Evolutionary conservation across 2,329 filamentous ascomycete species (phyloP), one percentile per base, ranked within the genome.

Genomic region (Trichophyton benhamiae): DNA sequence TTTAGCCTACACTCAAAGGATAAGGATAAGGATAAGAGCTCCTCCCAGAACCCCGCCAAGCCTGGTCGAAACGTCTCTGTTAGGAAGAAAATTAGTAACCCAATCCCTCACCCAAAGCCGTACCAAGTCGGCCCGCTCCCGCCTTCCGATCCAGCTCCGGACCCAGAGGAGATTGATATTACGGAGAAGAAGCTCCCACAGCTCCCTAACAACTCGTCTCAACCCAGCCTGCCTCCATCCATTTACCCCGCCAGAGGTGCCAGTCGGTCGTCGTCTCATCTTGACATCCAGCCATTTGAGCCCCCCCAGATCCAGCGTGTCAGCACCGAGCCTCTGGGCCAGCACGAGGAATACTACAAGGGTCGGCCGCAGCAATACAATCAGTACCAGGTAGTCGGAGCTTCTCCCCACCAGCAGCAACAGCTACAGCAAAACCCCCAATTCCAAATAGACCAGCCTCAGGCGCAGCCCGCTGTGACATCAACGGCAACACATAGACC

Each of bases 21-120:
- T 36, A 65, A 64, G 44, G 48, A 63, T 17, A 64, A 38, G 33
- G 41, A 44, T 17, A 44, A 62, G 49, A 59, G n/a, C 52, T 58
- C 49, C 17, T 41, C 15, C 36, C 57, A 61, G 22, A 52, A 52
- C 57, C 60, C 63, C 46, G 61, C 61, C 42, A 64, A 64, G 30
- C 62, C 69, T 59, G 67, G 68, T 44, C 66, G 69, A 42, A 68
- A 62, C 36, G 64, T 68, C 61, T 71, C 69, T 3, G 65, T 70
- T 41, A 65, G 69, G 58, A 67, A 63, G 53, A 70, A 70, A 59
- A 60, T 59, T 49, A 61, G 60, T 55, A 60, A 59, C 30, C 62
- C 65, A 42, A 61, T 52, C 13, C 30, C 60, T 57, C 52, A 59
- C 11, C 57, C 62, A 46, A 44, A 61, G 15, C 61, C 57, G 36